Evolutionary conservation across 2,329 filamentous ascomycete species (phyloP).

Genomic region (Aspergillus sp.): DNA sequence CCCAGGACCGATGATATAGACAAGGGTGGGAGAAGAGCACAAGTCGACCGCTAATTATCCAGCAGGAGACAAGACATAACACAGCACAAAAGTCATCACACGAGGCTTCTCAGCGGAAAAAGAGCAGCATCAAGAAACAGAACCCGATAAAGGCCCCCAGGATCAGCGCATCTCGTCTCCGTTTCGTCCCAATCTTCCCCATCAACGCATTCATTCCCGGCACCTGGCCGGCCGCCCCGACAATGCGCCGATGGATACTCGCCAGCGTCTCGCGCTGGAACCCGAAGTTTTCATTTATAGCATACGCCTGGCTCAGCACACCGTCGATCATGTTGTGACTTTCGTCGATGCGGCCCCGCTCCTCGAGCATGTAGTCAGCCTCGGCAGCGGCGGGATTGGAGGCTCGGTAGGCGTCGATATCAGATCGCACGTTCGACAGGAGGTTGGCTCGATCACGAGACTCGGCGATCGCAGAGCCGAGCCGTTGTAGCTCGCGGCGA

Average conservation of each 20-base stretch:
- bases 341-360: conserved; percentile 80
- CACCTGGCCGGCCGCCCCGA: conserved; percentile 82
- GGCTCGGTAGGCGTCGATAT: conserved; percentile 85
- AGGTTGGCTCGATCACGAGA: conserved; percentile 86
- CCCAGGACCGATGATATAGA: conserved; percentile 6
- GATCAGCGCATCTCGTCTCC: conserved; percentile 91
- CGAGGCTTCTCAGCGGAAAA: conserved; percentile 59
- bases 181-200: conserved; percentile 87
- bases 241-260: conserved; percentile 88
- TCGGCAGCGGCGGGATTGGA: conserved; percentile 80
- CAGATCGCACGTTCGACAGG: conserved; percentile 82
- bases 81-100: conserved; percentile 7
- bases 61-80: conserved; percentile 5
- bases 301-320: conserved; percentile 92
- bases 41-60: conserved; percentile 3
- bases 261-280: conserved; percentile 83
- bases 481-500: conserved; percentile 73
- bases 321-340: conserved; percentile 86
- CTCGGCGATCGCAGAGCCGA: conserved; percentile 71
- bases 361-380: conserved; percentile 95
- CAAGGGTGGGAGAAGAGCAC: conserved; percentile 2
- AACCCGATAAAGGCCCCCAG: conserved; percentile 87
- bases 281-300: conserved; percentile 87
- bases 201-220: conserved; percentile 93
- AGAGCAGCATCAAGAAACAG: conserved; percentile 84